phyloP scores from a whole-genome alignment of 371 early-diverging fungal genomes.

The Mortierella sp. region DNA sequence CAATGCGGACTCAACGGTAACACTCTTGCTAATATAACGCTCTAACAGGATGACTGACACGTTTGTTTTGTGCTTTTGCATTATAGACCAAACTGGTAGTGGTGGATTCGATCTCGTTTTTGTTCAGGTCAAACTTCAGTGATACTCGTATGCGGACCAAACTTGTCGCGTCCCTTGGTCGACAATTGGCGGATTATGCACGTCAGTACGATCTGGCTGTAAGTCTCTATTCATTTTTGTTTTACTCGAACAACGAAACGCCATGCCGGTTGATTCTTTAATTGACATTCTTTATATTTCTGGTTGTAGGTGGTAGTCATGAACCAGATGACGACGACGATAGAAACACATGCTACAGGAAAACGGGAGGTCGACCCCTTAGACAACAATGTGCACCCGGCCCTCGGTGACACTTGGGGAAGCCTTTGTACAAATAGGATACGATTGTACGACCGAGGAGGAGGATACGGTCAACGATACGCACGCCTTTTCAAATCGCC shows the following conservation, averaged over 20 bases:
- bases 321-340: slow-evolving; percentile 55
- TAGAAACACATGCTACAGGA: slow-evolving; percentile 19
- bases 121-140: slow-evolving; percentile 65
- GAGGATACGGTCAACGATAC: slow-evolving; percentile 21
- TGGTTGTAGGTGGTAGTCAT: slow-evolving; percentile 46
- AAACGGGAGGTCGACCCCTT: neutral
- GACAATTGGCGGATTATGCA: slow-evolving; percentile 29
- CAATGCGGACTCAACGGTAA: neutral
- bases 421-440: slow-evolving; percentile 40
- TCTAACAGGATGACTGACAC: neutral
- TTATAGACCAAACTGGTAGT: slow-evolving; percentile 62
- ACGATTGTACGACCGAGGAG: slow-evolving; percentile 14
- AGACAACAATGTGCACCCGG: slow-evolving; percentile 28
- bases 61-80: neutral
- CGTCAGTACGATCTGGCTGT: slow-evolving; percentile 36
- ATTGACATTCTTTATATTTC: neutral
- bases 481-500: slow-evolving; percentile 51
- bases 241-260: neutral
- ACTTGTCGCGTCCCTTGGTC: slow-evolving; percentile 32
- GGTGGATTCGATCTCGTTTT: slow-evolving; percentile 67
- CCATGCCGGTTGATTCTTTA: neutral
- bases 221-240: neutral
- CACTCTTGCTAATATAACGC: neutral
- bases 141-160: slow-evolving; percentile 56
- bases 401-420: slow-evolving; percentile 51